Conservation (phyloP, 768 basidiomycete species). For the Boletales sp. region DNA sequence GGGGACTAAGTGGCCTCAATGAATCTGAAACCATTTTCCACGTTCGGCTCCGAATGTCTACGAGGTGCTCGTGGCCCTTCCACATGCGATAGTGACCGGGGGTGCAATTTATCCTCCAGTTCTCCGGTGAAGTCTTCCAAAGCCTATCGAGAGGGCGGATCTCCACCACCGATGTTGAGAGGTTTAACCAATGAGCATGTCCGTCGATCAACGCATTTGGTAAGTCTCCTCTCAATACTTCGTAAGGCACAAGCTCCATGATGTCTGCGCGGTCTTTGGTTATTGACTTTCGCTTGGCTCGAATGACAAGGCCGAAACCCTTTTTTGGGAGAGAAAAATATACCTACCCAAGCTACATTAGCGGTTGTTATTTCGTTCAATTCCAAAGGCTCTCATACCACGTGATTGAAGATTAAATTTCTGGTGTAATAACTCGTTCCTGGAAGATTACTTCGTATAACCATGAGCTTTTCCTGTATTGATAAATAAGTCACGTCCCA, state of each 20-base stretch:
- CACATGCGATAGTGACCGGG: slow-evolving; percentile 1
- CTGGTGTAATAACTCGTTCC: too few species aligned
- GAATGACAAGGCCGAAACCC: slow-evolving; percentile 9
- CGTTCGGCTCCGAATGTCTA: slow-evolving; percentile 25
- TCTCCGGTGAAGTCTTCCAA: slow-evolving; percentile 16
- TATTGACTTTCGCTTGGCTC: slow-evolving; percentile 2
- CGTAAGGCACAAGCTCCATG: slow-evolving; percentile 19
- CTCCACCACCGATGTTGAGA: slow-evolving; percentile 19
- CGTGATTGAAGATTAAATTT: slow-evolving; percentile 5
- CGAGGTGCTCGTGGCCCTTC: slow-evolving; percentile 5
- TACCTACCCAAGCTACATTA: too few species aligned
- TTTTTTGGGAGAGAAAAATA: too few species aligned
- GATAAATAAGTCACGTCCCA: too few species aligned
- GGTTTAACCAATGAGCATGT: slow-evolving; percentile 28
- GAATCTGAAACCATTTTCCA: slow-evolving; percentile 17
- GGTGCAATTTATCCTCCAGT: slow-evolving; percentile 20
- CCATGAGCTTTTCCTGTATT: too few species aligned
- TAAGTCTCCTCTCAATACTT: slow-evolving; percentile 17
- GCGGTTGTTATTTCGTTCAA: too few species aligned
- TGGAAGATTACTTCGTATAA: too few species aligned
- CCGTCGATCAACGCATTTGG: not conserved
- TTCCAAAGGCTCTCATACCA: not conserved
- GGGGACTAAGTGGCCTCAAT: slow-evolving; percentile 14
- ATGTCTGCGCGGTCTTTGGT: not conserved
- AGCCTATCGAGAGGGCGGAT: slow-evolving; percentile 17